Percentiles rank a stretch among this genome's conserved stretches.
Conservation (phyloP, 345 rosid genomes). For the Aquilaria malaccensis region DNA sequence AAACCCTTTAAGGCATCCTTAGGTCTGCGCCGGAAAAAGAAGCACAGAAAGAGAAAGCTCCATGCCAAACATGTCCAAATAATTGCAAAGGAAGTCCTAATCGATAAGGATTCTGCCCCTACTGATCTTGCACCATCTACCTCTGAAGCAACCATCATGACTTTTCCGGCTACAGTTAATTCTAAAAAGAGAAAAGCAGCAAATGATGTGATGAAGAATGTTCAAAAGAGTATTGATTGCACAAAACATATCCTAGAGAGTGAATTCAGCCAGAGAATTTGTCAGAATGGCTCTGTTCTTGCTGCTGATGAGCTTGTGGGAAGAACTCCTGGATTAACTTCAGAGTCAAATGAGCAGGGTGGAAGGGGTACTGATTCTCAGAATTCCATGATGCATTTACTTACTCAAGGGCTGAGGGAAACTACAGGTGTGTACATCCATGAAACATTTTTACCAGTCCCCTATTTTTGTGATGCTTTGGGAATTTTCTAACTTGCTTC, state of each 20-base stretch:
- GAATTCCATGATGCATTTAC: conserved; percentile 20
- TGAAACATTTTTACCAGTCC: conserved; percentile 1
- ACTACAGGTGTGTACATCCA: conserved; percentile 33
- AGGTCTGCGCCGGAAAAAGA: conserved; percentile 35
- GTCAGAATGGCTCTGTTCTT: conserved; percentile 40
- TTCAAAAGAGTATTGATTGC: conserved; percentile 18
- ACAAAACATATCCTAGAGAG: conserved; percentile 16
- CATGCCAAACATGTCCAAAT: conserved; percentile 11
- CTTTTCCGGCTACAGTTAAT: conserved; percentile 15
- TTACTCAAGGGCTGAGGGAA: conserved; percentile 32
- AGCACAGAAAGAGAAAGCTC: conserved; percentile 40
- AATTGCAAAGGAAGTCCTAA: conserved; percentile 25
- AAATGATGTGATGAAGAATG: conserved; percentile 13
- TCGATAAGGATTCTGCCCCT: conserved; percentile 17
- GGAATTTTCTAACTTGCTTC: too few species aligned
- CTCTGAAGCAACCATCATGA: conserved; percentile 24
- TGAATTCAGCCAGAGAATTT: conserved; percentile 30
- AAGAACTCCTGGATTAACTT: conserved; percentile 10
- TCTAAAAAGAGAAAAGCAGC: conserved; percentile 19
- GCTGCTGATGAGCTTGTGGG: conserved; percentile 23
- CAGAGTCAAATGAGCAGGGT: conserved; percentile 14
- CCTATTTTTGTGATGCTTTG: not conserved
- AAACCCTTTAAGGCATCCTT: conserved; percentile 37
- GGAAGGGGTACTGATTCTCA: conserved; percentile 15
- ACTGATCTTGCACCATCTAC: conserved; percentile 48